Percentiles rank a stretch among this genome's conserved stretches.
These are phyloP conservation scores for Sporobolus alterniflorus DNA, from an alignment of 202 grass and related monocot species.

Conservation along the genomic window DNA sequence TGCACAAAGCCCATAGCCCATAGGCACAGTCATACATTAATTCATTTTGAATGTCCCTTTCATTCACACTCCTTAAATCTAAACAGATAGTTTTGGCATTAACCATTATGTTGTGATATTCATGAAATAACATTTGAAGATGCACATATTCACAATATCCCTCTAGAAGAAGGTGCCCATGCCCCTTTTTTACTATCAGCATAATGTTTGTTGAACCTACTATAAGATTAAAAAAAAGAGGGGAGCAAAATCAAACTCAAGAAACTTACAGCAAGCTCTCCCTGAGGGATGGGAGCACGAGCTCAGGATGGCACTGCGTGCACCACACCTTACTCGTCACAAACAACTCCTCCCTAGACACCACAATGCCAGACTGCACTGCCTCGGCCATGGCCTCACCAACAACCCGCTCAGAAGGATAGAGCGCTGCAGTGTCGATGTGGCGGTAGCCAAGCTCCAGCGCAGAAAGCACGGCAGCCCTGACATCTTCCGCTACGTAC, in stretches of 20 bases:
- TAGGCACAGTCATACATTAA: not conserved
- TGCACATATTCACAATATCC: not conserved
- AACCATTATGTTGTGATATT: not conserved
- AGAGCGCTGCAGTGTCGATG: conserved; percentile 66
- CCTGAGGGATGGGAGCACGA: conserved; percentile 62
- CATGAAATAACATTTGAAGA: not conserved
- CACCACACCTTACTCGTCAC: conserved; percentile 86
- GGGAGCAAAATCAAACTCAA: conserved; percentile 5
- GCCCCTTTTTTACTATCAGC: too few species aligned
- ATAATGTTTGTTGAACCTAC: too few species aligned
- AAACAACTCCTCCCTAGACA: conserved; percentile 60
- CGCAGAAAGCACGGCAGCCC: conserved; percentile 38
- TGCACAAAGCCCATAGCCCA: too few species aligned
- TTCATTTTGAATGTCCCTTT: not conserved
- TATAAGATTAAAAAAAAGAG: not conserved
- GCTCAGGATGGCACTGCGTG: conserved; percentile 59
- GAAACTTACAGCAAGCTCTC: conserved; percentile 49
- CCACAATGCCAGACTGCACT: conserved; percentile 32
- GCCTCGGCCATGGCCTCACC: conserved; percentile 63
- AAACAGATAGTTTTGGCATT: not conserved
- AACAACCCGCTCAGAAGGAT: conserved; percentile 50
- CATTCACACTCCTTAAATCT: not conserved
- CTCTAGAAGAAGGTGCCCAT: too few species aligned
- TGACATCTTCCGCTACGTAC: conserved; percentile 30
- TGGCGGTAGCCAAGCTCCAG: conserved; percentile 79